Conservation (phyloP, 495 filamentous ascomycete species). For the Darksidea phi region DNA sequence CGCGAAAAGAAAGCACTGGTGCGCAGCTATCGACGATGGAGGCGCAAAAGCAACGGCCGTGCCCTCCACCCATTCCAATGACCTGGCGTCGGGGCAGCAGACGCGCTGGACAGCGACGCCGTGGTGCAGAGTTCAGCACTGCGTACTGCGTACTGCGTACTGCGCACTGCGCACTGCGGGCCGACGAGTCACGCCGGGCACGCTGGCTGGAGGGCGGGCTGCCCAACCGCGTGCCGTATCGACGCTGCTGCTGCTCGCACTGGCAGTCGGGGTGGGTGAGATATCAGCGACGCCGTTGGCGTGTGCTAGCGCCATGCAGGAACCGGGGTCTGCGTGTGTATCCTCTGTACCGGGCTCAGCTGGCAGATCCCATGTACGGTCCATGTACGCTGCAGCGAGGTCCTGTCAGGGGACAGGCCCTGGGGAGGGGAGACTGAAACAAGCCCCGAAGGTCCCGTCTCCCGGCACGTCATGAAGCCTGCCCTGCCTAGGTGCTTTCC, state of each 20-base stretch:
- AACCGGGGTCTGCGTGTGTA: not conserved
- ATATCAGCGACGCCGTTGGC: not conserved
- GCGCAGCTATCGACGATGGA: not conserved
- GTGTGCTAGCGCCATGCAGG: slow-evolving; percentile 2
- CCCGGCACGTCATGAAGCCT: slow-evolving; percentile 32
- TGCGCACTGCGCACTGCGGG: too few relatives aligned
- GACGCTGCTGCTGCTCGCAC: not conserved
- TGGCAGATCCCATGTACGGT: not conserved
- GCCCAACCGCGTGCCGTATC: not conserved
- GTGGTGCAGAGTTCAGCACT: not conserved
- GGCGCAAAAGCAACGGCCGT: slow-evolving; percentile 13
- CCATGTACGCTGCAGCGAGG: not conserved
- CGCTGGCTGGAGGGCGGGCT: slow-evolving; percentile 19
- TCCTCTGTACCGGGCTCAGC: slow-evolving; percentile 1
- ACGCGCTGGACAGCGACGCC: not conserved
- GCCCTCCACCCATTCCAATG: slow-evolving; percentile 10
- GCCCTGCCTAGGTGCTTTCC: slow-evolving; percentile 20
- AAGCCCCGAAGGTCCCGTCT: slow-evolving; percentile 26
- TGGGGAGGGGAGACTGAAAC: slow-evolving; percentile 26
- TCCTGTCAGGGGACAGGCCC: slow-evolving; percentile 5
- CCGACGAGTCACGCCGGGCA: slow-evolving; percentile 6
- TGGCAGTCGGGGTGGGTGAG: not conserved
- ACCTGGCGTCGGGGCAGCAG: slow-evolving; percentile 13
- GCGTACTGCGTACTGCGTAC: not conserved
- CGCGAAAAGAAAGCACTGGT: slow-evolving; percentile 21